Evolutionary conservation across 2,329 filamentous ascomycete genomes (phyloP).

Genomic region (Samsoniella hepiali): DNA sequence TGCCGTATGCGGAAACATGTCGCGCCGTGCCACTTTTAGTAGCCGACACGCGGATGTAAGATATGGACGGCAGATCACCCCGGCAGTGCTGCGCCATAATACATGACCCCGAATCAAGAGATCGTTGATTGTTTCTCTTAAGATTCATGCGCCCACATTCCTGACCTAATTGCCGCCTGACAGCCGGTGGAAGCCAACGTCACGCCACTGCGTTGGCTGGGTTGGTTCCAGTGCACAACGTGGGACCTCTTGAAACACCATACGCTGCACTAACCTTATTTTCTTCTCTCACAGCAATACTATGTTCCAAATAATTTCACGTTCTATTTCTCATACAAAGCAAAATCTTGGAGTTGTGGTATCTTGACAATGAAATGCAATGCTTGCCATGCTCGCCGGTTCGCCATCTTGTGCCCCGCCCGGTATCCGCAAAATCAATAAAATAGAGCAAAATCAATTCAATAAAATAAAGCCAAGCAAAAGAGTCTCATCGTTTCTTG

Average conservation of each 20-base stretch:
- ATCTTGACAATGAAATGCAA: neutral
- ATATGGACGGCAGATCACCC: neutral
- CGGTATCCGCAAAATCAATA: neutral
- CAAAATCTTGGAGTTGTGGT: neutral
- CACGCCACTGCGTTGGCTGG: neutral
- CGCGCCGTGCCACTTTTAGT: neutral
- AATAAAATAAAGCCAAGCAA: neutral
- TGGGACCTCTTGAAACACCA: neutral
- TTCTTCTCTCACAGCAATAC: too few species aligned
- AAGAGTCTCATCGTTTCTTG: neutral
- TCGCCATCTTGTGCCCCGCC: neutral
- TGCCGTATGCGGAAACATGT: neutral
- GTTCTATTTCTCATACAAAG: too few species aligned
- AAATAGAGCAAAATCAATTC: neutral
- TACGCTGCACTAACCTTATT: too few species aligned
- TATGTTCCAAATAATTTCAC: too few species aligned
- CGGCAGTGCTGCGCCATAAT: neutral
- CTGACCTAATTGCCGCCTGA: neutral
- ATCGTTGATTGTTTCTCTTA: neutral
- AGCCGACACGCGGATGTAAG: neutral
- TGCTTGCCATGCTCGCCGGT: conserved; percentile 1
- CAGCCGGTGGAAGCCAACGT: neutral
- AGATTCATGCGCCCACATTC: neutral
- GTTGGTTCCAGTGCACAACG: neutral
- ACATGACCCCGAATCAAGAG: neutral